phyloP scores from a whole-genome alignment of 2,329 filamentous ascomycete species.

The Gaeumannomyces tritici region DNA sequence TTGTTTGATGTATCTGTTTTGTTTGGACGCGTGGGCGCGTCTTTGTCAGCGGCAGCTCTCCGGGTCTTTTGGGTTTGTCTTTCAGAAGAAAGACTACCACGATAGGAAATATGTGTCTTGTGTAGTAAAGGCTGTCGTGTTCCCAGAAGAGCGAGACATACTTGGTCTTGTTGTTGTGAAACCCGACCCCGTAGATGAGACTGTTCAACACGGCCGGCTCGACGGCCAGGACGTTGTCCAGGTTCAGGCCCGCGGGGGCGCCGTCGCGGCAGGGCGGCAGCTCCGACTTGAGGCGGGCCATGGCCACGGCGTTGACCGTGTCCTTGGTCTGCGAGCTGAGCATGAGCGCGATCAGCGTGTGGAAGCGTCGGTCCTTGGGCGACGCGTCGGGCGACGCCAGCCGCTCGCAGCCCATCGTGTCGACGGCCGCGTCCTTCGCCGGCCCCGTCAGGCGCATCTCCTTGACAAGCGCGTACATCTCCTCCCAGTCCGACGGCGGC shows the following conservation, averaged over 20 bases:
- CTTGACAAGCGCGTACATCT: slow-evolving; percentile 67
- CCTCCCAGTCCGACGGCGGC: slow-evolving; percentile 76
- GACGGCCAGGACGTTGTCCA: slow-evolving; percentile 69
- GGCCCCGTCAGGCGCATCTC: slow-evolving; percentile 58
- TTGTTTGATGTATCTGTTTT: slow-evolving; percentile 55
- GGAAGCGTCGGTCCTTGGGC: slow-evolving; percentile 58
- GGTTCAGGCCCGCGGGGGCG: slow-evolving; percentile 47
- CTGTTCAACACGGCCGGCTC: slow-evolving; percentile 56
- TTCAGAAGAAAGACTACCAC: too few relatives aligned
- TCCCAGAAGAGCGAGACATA: slow-evolving; percentile 25
- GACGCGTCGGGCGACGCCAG: slow-evolving; percentile 47
- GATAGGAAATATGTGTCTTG: not conserved
- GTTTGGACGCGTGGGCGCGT: not conserved
- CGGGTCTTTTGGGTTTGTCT: too few relatives aligned
- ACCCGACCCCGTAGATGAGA: slow-evolving; percentile 76
- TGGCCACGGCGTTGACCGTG: slow-evolving; percentile 76
- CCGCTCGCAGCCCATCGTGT: slow-evolving; percentile 92
- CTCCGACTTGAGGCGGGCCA: slow-evolving; percentile 67
- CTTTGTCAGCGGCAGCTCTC: too few relatives aligned
- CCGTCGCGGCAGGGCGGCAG: slow-evolving; percentile 44
- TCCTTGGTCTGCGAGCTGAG: slow-evolving; percentile 90
- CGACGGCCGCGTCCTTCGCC: slow-evolving; percentile 72
- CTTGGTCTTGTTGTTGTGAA: slow-evolving; percentile 90
- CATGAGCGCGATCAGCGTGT: slow-evolving; percentile 83
- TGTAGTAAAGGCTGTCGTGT: too few relatives aligned